These are phyloP conservation scores for Malus hybrid DNA, from an alignment of 331 rosid species.

Conservation along the genomic window DNA sequence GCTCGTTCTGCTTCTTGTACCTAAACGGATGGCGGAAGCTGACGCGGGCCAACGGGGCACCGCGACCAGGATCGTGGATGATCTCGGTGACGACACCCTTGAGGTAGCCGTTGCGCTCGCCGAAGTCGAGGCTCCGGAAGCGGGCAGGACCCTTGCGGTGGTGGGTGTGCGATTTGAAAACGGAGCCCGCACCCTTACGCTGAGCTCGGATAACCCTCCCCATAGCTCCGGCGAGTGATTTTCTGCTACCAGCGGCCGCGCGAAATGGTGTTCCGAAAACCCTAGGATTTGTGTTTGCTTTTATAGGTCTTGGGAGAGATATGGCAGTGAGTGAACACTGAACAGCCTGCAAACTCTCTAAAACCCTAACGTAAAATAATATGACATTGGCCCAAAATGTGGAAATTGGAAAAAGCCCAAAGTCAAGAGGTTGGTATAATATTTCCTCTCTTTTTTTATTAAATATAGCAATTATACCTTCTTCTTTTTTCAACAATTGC, in stretches of 20 bases:
- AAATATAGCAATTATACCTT: too few species aligned
- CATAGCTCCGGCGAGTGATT: conserved; percentile 1
- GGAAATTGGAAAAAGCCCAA: neutral
- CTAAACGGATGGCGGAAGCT: conserved; percentile 32
- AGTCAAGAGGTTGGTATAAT: too few species aligned
- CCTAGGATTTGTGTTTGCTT: neutral
- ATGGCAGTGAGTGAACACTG: neutral
- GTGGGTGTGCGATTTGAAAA: conserved; percentile 39
- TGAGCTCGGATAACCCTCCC: conserved; percentile 34
- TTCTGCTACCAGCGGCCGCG: neutral
- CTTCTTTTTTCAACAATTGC: too few species aligned
- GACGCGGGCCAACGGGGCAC: conserved; percentile 24
- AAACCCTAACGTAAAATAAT: neutral
- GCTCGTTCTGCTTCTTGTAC: conserved; percentile 34
- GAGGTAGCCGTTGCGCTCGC: conserved; percentile 29
- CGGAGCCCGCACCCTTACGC: conserved; percentile 35
- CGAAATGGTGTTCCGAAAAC: neutral
- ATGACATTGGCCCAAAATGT: neutral
- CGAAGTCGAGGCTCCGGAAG: conserved; percentile 28
- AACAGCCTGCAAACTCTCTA: neutral
- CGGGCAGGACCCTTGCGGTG: conserved; percentile 35
- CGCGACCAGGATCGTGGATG: conserved; percentile 31
- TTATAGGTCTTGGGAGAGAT: too few species aligned
- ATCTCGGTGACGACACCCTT: conserved; percentile 30
- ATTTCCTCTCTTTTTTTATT: too few species aligned